These are phyloP conservation scores for Aspergillus piperis DNA, from an alignment of 2,329 filamentous ascomycete genomes.

Conservation along the genomic window DNA sequence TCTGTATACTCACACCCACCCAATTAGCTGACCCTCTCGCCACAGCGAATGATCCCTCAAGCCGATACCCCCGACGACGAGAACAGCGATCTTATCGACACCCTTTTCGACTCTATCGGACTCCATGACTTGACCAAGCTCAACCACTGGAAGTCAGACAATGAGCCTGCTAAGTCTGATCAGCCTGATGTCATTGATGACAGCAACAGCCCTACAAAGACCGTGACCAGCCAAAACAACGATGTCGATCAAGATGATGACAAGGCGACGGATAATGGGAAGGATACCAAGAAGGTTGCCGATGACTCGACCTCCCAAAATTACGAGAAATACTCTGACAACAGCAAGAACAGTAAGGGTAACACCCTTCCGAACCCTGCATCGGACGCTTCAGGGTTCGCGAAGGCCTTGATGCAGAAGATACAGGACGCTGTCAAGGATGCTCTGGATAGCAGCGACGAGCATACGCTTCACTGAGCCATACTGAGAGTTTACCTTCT, in stretches of 20 bases:
- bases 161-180: not conserved
- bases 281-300: not conserved
- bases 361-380: not conserved
- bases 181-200: slow-evolving; percentile 4
- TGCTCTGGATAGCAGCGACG: slow-evolving; percentile 32
- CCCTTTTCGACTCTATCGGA: slow-evolving; percentile 22
- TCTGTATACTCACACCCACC: not conserved
- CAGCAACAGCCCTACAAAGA: slow-evolving; percentile 6
- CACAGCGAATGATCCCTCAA: slow-evolving; percentile 27
- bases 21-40: not conserved
- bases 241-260: not conserved
- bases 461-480: slow-evolving; percentile 23
- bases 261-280: not conserved
- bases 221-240: not conserved
- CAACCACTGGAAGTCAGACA: slow-evolving; percentile 11
- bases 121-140: slow-evolving; percentile 9
- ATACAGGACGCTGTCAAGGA: slow-evolving; percentile 24
- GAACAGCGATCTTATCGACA: slow-evolving; percentile 14
- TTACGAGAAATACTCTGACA: not conserved
- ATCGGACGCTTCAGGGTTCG: slow-evolving; percentile 22
- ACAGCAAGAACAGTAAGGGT: slow-evolving; percentile 7
- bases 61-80: slow-evolving; percentile 7
- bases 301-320: not conserved
- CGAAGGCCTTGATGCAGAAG: slow-evolving; percentile 19
- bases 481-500: not conserved